Evolutionary conservation across 2,329 filamentous ascomycete species (phyloP), one percentile per base, ranked within the genome.

Genomic region (Anisogramma anomala): DNA sequence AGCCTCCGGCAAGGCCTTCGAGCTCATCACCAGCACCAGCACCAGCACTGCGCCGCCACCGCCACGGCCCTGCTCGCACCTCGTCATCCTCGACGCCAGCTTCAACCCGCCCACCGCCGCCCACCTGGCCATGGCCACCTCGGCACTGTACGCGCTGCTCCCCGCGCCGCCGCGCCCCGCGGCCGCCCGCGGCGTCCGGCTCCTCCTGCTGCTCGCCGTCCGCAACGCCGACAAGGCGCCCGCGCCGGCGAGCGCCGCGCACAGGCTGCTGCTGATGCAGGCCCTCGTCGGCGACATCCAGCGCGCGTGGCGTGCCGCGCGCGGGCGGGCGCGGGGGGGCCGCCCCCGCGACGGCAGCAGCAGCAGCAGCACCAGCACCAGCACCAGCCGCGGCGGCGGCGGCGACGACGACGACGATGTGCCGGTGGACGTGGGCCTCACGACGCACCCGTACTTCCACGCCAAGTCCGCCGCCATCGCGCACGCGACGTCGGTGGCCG

Each of bases 261-360:
- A 82, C 40, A 66, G 84, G 4, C 61, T 89, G 22, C 68, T 69
- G 5, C 77, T 89, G 68, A 87, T 89, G 80, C 70, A 74, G 17
- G 59, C 73, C 0, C 79, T 88, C 49, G 80, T 77, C 2, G 56
- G 63, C 36, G 79, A 82, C 1, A 50, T 76, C 22, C 57, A 67
- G 3, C 41, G 43, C 4, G 48, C 49, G n/a, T 33, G 58, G 19
- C 17, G n/a, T 4, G 10, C 28, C 17, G 14, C 38, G 14, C 10
- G 23, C 38, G 22, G 25, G 20, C 15, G 9, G 22, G 22, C 5
- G 22, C 9, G 22, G 22, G 22, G 22, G 5, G 22, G 5, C 9
- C 9, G 22, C 9, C 6, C 22, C 22, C n/a, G n/a, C n/a, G n/a
- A n/a, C n/a, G n/a, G n/a, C n/a, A n/a, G n/a, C n/a, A n/a, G n/a